Conservation (phyloP, 345 rosid genomes). For the Euclidium syriacum region DNA sequence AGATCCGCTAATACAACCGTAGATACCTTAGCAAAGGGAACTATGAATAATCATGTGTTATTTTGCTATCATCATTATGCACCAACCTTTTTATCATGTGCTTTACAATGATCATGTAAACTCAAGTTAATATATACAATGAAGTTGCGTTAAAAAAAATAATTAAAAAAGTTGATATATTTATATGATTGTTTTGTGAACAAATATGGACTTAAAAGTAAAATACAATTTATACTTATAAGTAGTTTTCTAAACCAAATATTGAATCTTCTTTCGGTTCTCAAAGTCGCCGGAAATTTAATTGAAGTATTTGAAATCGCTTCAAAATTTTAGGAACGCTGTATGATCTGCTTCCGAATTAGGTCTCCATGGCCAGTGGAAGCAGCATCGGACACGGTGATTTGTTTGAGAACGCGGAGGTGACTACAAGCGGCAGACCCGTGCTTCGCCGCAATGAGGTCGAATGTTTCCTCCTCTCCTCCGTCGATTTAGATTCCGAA, state of each 20-base stretch:
- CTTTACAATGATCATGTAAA: too few relatives aligned
- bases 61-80: too few relatives aligned
- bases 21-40: too few relatives aligned
- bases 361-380: slow-evolving; percentile 26
- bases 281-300: neutral
- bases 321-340: too few relatives aligned
- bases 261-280: neutral
- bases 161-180: too few relatives aligned
- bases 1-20: too few relatives aligned
- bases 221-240: neutral
- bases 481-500: slow-evolving; percentile 76
- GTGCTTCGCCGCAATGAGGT: slow-evolving; percentile 64
- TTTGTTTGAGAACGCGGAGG: slow-evolving; percentile 37
- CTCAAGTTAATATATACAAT: too few relatives aligned
- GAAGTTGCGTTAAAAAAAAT: too few relatives aligned
- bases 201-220: neutral
- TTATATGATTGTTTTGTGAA: neutral
- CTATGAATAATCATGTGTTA: too few relatives aligned
- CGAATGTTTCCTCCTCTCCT: slow-evolving; percentile 66
- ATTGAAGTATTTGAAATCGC: neutral
- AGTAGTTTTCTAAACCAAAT: too few relatives aligned
- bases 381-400: slow-evolving; percentile 18
- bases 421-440: slow-evolving; percentile 78
- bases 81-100: too few relatives aligned
- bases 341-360: slow-evolving; percentile 9